Conservation (phyloP, 2,329 filamentous ascomycete species). For the Malbranchea zuffiana region DNA sequence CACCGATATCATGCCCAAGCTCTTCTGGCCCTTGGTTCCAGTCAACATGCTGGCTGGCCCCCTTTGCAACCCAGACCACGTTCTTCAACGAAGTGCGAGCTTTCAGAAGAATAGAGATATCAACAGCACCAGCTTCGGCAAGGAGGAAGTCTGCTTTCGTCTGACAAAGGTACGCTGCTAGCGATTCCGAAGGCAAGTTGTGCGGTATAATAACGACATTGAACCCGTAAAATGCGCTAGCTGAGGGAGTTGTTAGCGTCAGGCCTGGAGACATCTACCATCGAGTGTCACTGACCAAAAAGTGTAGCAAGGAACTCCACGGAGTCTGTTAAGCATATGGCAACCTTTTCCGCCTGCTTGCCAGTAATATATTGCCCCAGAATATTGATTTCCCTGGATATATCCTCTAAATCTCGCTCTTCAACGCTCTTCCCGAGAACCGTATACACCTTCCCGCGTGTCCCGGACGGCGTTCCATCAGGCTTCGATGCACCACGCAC, state of each 20-base stretch:
- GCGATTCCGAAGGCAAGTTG: conserved; percentile 56
- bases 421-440: conserved; percentile 64
- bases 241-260: conserved; percentile 31
- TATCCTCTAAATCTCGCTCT: conserved; percentile 59
- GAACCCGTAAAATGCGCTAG: conserved; percentile 79
- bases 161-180: conserved; percentile 61
- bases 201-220: conserved; percentile 79
- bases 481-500: conserved; percentile 53
- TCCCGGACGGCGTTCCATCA: conserved; percentile 49
- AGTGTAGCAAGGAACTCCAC: conserved; percentile 72
- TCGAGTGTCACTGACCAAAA: conserved; percentile 47
- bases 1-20: conserved; percentile 61
- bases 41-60: conserved; percentile 83
- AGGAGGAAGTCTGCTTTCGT: conserved; percentile 72
- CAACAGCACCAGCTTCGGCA: conserved; percentile 75
- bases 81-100: conserved; percentile 61
- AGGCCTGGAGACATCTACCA: background rate
- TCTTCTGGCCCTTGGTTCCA: conserved; percentile 83
- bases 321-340: conserved; percentile 86
- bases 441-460: conserved; percentile 61
- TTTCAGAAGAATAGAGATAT: conserved; percentile 61
- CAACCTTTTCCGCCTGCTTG: conserved; percentile 60
- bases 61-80: conserved; percentile 85
- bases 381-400: conserved; percentile 78
- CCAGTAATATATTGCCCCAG: conserved; percentile 69